These are phyloP conservation scores for Acanthamoeba culbertsoni DNA, from an alignment of 208 protist genomes.

Conservation along the genomic window DNA sequence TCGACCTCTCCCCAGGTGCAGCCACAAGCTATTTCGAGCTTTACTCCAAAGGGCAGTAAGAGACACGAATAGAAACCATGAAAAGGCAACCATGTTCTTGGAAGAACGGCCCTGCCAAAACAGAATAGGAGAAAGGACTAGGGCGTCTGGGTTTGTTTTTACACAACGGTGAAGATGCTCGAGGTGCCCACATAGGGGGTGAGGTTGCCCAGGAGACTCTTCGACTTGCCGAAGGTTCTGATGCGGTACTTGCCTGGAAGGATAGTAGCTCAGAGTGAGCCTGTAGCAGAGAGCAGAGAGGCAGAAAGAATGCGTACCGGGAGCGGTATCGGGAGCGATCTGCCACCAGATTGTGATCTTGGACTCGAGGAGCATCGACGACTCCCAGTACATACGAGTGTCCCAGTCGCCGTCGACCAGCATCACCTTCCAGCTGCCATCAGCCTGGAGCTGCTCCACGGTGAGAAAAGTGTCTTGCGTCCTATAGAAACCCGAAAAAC, in stretches of 20 bases:
- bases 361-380: slow-evolving; percentile 19
- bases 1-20: not conserved
- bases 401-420: slow-evolving; percentile 71
- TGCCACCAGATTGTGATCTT: slow-evolving; percentile 68
- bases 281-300: not conserved
- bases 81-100: not conserved
- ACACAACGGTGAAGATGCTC: slow-evolving; percentile 17
- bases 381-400: slow-evolving; percentile 68
- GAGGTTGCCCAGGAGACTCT: not conserved
- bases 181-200: slow-evolving; percentile 52
- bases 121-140: not conserved
- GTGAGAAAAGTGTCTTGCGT: slow-evolving; percentile 66
- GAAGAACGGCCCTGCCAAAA: not conserved
- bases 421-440: slow-evolving; percentile 59
- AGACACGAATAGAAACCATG: not conserved
- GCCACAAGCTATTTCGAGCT: not conserved
- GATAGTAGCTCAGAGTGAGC: not conserved
- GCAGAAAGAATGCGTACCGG: slow-evolving; percentile 59
- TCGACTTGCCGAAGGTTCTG: slow-evolving; percentile 51
- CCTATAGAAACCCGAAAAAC: not conserved
- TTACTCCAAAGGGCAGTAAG: not conserved
- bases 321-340: not conserved
- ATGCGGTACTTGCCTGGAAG: slow-evolving; percentile 53
- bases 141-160: not conserved
- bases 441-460: slow-evolving; percentile 50